phyloP scores from a whole-genome alignment of 441 rosid genomes.

The Adansonia gregorii region DNA sequence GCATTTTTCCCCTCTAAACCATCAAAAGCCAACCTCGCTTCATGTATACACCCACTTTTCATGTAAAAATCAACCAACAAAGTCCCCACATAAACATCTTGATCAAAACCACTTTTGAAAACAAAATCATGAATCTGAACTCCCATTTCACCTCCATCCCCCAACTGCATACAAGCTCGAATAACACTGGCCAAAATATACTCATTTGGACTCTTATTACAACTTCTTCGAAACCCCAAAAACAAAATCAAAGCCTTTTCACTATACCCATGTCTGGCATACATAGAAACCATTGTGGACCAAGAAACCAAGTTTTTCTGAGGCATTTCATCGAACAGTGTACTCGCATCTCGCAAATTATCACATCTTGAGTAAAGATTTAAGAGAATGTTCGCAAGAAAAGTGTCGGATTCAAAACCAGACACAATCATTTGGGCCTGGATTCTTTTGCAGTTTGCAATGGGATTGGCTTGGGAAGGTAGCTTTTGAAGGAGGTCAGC shows the following conservation, averaged over 20 bases:
- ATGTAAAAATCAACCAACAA: slow-evolving; percentile 51
- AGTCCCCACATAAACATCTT: slow-evolving; percentile 62
- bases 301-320: slow-evolving; percentile 65
- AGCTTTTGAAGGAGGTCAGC: slow-evolving; percentile 45
- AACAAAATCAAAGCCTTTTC: slow-evolving; percentile 53
- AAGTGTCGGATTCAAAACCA: slow-evolving; percentile 43
- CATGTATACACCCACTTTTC: slow-evolving; percentile 44
- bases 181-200: slow-evolving; percentile 62
- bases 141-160: slow-evolving; percentile 34
- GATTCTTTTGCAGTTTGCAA: slow-evolving; percentile 31
- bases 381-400: slow-evolving; percentile 50
- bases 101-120: slow-evolving; percentile 50
- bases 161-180: slow-evolving; percentile 48
- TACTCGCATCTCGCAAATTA: slow-evolving; percentile 39
- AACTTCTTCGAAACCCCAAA: slow-evolving; percentile 45
- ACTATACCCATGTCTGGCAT: slow-evolving; percentile 45
- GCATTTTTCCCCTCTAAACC: slow-evolving; percentile 46
- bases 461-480: slow-evolving; percentile 27
- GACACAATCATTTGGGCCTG: slow-evolving; percentile 49
- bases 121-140: slow-evolving; percentile 53
- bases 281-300: slow-evolving; percentile 75
- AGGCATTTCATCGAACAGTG: slow-evolving; percentile 60
- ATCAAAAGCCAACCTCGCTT: slow-evolving; percentile 59
- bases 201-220: slow-evolving; percentile 48
- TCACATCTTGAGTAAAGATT: slow-evolving; percentile 37